These are phyloP conservation scores for Ascochyta lentis DNA, from an alignment of 2,329 filamentous ascomycete genomes.

Conservation along the genomic window DNA sequence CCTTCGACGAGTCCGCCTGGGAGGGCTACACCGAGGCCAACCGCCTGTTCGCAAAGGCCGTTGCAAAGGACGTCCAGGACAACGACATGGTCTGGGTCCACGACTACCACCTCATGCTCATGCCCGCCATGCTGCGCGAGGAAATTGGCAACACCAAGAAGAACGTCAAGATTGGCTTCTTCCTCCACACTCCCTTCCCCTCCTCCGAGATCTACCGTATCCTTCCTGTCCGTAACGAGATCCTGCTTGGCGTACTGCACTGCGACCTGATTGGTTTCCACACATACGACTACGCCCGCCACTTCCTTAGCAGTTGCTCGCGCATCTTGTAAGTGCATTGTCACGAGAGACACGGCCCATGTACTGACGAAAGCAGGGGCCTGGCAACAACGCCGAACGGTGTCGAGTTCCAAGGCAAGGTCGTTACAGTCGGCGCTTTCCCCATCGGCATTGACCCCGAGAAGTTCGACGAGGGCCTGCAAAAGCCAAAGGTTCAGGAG, in stretches of 20 bases:
- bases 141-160: constrained; percentile 81
- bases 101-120: constrained; percentile 97
- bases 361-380: constrained; percentile 51
- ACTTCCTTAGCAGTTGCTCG: constrained; percentile 97
- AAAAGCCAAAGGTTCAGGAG: constrained; percentile 84
- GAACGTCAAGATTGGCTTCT: constrained; percentile 98
- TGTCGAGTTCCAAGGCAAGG: constrained; percentile 86
- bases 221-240: constrained; percentile 86
- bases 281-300: constrained; percentile 97
- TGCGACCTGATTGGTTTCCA: constrained; percentile 98
- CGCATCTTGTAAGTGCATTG: constrained; percentile 73
- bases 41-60: constrained; percentile 85
- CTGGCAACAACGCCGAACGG: constrained; percentile 88
- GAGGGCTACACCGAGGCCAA: constrained; percentile 92
- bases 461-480: constrained; percentile 88
- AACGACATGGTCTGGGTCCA: constrained; percentile 98
- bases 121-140: constrained; percentile 93
- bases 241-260: constrained; percentile 85
- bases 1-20: constrained; percentile 96
- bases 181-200: constrained; percentile 95
- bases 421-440: constrained; percentile 91
- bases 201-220: constrained; percentile 97
- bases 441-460: constrained; percentile 98
- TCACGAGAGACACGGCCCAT: too few species aligned
- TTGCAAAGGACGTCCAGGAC: constrained; percentile 86